Evolutionary conservation across 805 yeast genomes (phyloP).

Genomic region (Hanseniaspora singularis): DNA sequence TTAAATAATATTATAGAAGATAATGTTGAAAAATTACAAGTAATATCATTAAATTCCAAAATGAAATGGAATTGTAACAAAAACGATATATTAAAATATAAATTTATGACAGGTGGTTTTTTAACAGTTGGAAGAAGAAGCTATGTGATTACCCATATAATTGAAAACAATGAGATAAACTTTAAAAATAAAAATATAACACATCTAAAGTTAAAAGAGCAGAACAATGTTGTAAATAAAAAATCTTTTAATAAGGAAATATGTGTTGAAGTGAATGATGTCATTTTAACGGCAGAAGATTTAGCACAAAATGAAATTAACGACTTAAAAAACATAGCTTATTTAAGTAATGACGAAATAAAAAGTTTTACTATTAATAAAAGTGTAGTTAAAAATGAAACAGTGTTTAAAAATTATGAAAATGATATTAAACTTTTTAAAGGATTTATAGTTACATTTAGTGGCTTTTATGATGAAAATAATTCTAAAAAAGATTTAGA

Average conservation of each 20-base stretch:
- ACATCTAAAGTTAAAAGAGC: too few relatives aligned
- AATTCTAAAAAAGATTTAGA: background rate
- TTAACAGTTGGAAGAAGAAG: background rate
- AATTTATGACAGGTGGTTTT: background rate
- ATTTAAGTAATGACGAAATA: background rate
- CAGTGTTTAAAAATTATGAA: too few relatives aligned
- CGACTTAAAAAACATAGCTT: background rate
- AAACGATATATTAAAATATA: background rate
- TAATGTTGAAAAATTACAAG: background rate
- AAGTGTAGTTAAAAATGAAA: background rate
- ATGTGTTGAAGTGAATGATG: too few relatives aligned
- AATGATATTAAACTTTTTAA: background rate
- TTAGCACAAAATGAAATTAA: background rate
- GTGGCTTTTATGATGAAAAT: background rate
- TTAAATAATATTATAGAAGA: background rate
- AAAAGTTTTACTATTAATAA: background rate
- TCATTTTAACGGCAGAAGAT: background rate
- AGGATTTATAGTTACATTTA: background rate
- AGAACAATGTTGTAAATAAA: too few relatives aligned
- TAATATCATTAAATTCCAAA: background rate
- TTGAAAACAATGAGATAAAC: background rate
- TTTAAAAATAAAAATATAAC: too few relatives aligned
- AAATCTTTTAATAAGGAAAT: too few relatives aligned
- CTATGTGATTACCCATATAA: background rate
- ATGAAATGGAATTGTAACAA: background rate